Evolutionary conservation across 1,284 basidiomycete genomes (phyloP).

Genomic region (Ustilago tritici): DNA sequence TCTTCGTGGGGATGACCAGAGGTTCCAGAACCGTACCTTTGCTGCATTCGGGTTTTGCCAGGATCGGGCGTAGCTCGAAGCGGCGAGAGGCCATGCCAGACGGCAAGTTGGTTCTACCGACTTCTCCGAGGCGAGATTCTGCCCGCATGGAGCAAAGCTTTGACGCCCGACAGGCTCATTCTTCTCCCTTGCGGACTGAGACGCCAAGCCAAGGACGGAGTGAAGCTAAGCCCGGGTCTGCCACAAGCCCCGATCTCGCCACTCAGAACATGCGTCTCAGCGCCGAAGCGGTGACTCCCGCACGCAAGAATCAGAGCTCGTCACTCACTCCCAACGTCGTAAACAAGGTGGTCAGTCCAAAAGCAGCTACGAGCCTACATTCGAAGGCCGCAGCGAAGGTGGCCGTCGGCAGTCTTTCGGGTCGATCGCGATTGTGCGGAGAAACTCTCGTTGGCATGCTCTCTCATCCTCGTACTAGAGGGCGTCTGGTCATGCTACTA

Average conservation of each 20-base stretch:
- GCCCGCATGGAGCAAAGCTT: conserved; percentile 10
- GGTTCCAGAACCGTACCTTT: conserved; percentile 74
- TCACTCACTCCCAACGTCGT: background rate
- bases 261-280: background rate
- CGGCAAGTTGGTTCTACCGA: conserved; percentile 5
- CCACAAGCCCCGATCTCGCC: background rate
- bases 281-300: conserved; percentile 1
- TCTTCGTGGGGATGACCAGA: conserved; percentile 85
- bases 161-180: conserved; percentile 4
- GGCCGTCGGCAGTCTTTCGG: background rate
- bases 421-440: conserved; percentile 6
- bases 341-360: conserved; percentile 1
- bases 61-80: conserved; percentile 32
- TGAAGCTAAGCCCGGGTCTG: background rate
- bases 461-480: conserved; percentile 27
- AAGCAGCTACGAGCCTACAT: background rate
- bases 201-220: background rate
- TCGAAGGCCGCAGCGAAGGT: conserved; percentile 3
- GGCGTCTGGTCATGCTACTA: conserved; percentile 28
- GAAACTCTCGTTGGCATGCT: conserved; percentile 23
- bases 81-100: conserved; percentile 21
- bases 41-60: conserved; percentile 48
- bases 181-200: conserved; percentile 5
- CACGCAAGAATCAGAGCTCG: background rate
- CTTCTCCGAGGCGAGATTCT: conserved; percentile 19